Evolutionary conservation across 139 green algal genomes (phyloP), one percentile per base, ranked within the genome.

Genomic region (Auxenochlorella pyrenoidosa): DNA sequence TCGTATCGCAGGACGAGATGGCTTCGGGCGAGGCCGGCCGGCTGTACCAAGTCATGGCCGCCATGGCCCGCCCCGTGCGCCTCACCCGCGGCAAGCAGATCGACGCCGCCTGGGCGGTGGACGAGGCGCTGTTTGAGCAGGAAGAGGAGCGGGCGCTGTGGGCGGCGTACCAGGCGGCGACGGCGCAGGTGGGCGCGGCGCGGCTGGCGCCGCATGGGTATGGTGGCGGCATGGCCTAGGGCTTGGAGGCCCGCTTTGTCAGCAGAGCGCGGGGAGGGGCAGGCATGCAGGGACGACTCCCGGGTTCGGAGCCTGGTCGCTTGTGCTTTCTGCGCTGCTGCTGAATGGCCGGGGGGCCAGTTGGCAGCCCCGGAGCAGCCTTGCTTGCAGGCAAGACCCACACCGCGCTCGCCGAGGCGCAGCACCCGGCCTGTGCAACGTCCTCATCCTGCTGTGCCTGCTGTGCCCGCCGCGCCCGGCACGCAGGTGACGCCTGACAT

Each of bases 81-180:
- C 96, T 99, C 51, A 93, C 96, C 34, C 91, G 94, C 21, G 97
- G 96, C 85, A 99, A 99, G 93, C 90, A 96, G 21, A 90, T 96
- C 0, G 89, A 90, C 24, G 28, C 79, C 26, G 83, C 88, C 19
- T 88, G 86, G 66, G 58, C 66, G 1, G 93, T 97, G 21, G 88
- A 97, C 51, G 73, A 86, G 80, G 58, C 89, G 0, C 86, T 95
- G 43, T 98, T 98, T 90, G 93, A 98, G 77, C 47, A 77, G 43
- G 91, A 94, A 8, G 95, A 98, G 90, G 97, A 99, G 94, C 75
- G 80, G 19, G 88, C 77, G 13, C 91, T 99, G 82, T 85, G 79
- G 58, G 92, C 84, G 1, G 94, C 95, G 0, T 95, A 92, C 89
- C 2, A 78, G 58, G 59, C 70, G 32, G 92, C 90, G 5, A 24